Evolutionary conservation across 2,329 filamentous ascomycete species (phyloP).

Genomic region (Dactylellina leptospora): DNA sequence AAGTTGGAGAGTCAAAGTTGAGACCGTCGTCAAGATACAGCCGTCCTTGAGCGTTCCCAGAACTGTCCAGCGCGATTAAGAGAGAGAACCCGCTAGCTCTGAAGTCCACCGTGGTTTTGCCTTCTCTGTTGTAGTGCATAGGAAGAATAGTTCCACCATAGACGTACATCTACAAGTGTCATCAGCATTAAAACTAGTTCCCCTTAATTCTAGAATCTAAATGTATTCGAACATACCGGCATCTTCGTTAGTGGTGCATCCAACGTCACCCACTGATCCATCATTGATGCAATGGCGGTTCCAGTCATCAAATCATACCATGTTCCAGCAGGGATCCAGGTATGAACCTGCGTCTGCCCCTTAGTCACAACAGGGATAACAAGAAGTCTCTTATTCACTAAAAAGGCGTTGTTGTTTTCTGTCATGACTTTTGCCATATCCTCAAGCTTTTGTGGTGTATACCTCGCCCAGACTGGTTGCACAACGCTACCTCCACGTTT

Average conservation of each 20-base stretch:
- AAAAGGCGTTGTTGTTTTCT: conserved; percentile 34
- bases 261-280: conserved; percentile 19
- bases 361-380: conserved; percentile 28
- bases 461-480: conserved; percentile 43
- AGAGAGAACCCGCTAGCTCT: conserved; percentile 29
- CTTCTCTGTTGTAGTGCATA: conserved; percentile 29
- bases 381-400: conserved; percentile 23
- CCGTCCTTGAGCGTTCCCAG: conserved; percentile 9
- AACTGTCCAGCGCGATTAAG: conserved; percentile 11
- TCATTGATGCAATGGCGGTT: background rate
- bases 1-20: conserved; percentile 11
- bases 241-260: conserved; percentile 28
- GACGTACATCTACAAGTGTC: conserved; percentile 9
- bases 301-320: conserved; percentile 37
- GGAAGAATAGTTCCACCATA: conserved; percentile 38
- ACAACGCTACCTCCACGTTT: conserved; percentile 30
- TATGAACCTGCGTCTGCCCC: conserved; percentile 12
- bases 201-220: background rate
- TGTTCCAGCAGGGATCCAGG: conserved; percentile 41
- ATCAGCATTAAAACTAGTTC: background rate
- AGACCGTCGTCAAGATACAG: conserved; percentile 33
- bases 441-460: conserved; percentile 9
- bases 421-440: conserved; percentile 14
- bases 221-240: conserved; percentile 24
- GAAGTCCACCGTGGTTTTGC: conserved; percentile 45